phyloP scores from a whole-genome alignment of 805 yeast species.

The Lachancea sp. region DNA sequence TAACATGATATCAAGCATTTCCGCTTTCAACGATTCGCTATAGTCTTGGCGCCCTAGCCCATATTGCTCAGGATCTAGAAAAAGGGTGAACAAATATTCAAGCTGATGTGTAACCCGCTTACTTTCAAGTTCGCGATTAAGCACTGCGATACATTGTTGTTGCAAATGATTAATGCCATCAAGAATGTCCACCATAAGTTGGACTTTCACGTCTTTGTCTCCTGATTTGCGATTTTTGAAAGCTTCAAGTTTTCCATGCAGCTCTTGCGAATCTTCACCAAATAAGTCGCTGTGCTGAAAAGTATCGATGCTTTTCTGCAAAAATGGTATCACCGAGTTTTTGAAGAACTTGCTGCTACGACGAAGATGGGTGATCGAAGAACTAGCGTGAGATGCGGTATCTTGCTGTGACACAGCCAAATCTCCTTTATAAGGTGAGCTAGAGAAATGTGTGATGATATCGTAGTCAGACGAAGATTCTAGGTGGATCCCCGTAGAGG shows the following conservation, averaged over 20 bases:
- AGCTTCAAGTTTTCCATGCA: slow-evolving; percentile 14
- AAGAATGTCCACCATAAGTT: slow-evolving; percentile 15
- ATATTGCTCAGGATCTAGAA: slow-evolving; percentile 19
- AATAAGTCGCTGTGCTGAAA: slow-evolving; percentile 20
- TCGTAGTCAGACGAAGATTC: slow-evolving; percentile 1
- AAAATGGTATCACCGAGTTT: slow-evolving; percentile 19
- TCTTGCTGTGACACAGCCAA: neutral
- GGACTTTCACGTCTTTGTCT: slow-evolving; percentile 9
- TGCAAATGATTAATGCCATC: slow-evolving; percentile 17
- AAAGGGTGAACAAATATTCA: slow-evolving; percentile 18
- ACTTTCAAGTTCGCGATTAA: slow-evolving; percentile 23
- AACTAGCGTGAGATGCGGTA: slow-evolving; percentile 21
- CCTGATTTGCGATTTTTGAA: slow-evolving; percentile 7
- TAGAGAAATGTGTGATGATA: slow-evolving; percentile 18
- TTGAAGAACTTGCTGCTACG: slow-evolving; percentile 17
- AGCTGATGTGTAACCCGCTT: slow-evolving; percentile 16
- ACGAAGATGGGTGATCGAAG: slow-evolving; percentile 14
- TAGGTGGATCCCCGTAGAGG: neutral
- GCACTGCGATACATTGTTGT: slow-evolving; percentile 20
- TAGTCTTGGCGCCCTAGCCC: slow-evolving; percentile 14
- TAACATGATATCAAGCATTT: slow-evolving; percentile 15
- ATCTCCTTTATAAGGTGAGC: slow-evolving; percentile 20
- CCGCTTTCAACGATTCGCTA: slow-evolving; percentile 13
- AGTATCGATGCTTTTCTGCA: slow-evolving; percentile 18
- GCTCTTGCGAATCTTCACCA: slow-evolving; percentile 15